These are phyloP conservation scores for Penicillium nucicola DNA, from an alignment of 495 filamentous ascomycete species.

Conservation along the genomic window DNA sequence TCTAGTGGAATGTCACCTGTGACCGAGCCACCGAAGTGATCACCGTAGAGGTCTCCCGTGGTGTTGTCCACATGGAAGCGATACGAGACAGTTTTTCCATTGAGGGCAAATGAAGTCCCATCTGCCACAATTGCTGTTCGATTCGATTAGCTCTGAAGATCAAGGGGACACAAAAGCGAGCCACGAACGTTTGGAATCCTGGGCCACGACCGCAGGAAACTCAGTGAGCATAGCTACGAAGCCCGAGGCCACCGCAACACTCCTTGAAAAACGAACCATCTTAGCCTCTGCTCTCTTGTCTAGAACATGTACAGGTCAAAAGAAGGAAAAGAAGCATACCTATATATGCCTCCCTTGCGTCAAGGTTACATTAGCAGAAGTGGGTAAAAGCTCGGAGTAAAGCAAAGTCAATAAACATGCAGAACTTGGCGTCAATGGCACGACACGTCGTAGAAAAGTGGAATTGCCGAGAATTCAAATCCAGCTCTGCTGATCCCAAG, in stretches of 20 bases:
- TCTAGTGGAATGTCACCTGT: slow-evolving; percentile 39
- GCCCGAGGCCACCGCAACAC: neutral
- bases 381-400: neutral
- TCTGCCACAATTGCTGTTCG: slow-evolving; percentile 37
- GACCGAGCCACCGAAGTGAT: slow-evolving; percentile 46
- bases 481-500: neutral
- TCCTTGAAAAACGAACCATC: slow-evolving; percentile 3
- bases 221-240: slow-evolving; percentile 3
- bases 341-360: neutral
- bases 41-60: slow-evolving; percentile 46
- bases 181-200: slow-evolving; percentile 2
- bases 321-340: neutral
- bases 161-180: neutral
- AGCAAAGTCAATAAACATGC: neutral
- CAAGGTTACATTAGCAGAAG: neutral
- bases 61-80: slow-evolving; percentile 51
- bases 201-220: neutral
- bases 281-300: neutral
- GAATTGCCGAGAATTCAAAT: neutral
- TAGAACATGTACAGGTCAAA: neutral
- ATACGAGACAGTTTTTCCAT: slow-evolving; percentile 49
- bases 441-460: neutral
- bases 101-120: slow-evolving; percentile 46
- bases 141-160: neutral
- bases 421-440: neutral